phyloP scores from a whole-genome alignment of 1,139 yeast species.

The Yamadazyma songkhlaensis region DNA sequence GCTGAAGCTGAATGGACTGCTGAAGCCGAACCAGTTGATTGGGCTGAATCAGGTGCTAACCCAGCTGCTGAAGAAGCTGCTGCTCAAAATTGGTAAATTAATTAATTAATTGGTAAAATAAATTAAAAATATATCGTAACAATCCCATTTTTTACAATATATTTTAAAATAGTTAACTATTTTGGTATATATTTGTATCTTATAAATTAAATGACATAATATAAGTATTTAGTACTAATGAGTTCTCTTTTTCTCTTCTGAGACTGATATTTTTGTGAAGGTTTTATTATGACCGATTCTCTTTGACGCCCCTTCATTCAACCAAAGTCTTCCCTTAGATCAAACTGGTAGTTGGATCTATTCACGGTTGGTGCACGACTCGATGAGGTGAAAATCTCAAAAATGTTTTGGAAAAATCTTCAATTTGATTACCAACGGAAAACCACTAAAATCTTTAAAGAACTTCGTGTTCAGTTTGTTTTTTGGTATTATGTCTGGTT shows the following conservation, averaged over 20 bases:
- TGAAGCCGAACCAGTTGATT: slow-evolving; percentile 62
- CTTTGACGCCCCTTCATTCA: too few relatives aligned
- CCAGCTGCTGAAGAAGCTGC: slow-evolving; percentile 81
- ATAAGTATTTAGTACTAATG: slow-evolving; percentile 6
- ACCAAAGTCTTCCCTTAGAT: too few relatives aligned
- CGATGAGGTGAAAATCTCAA: slow-evolving; percentile 1
- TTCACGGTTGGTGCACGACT: slow-evolving; percentile 4
- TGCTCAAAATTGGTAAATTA: slow-evolving; percentile 31
- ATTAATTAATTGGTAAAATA: slow-evolving; percentile 4
- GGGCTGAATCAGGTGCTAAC: slow-evolving; percentile 64
- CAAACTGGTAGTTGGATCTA: too few relatives aligned
- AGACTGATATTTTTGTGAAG: too few relatives aligned
- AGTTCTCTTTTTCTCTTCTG: too few relatives aligned
- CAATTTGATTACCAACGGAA: slow-evolving; percentile 49
- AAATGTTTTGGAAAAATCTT: slow-evolving; percentile 11
- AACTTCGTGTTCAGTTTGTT: slow-evolving; percentile 20
- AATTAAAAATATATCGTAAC: slow-evolving; percentile 2
- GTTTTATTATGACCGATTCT: too few relatives aligned
- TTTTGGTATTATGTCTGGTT: slow-evolving; percentile 16
- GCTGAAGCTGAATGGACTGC: slow-evolving; percentile 54
- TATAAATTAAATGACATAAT: slow-evolving; percentile 20
- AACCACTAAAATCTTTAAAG: slow-evolving; percentile 28
- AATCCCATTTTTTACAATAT: slow-evolving; percentile 4
- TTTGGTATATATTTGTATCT: slow-evolving; percentile 20
- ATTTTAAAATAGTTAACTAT: slow-evolving; percentile 2